Conservation (phyloP, 306 rosid species). For the Sphenostylis stenocarpa region DNA sequence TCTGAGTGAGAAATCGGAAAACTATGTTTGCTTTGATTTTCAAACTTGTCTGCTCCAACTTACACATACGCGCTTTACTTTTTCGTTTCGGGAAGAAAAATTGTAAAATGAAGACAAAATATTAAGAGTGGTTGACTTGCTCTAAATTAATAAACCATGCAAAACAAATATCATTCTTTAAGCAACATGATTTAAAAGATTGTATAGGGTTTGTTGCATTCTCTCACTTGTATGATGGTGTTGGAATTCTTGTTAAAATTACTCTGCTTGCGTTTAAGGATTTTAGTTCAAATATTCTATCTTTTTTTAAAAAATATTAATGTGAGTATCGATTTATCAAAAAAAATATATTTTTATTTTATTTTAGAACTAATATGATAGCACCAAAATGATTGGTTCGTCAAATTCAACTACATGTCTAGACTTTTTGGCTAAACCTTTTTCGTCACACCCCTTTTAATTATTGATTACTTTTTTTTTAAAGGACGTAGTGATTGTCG, state of each 20-base stretch:
- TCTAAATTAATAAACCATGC: neutral
- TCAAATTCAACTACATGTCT: neutral
- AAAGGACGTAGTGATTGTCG: neutral
- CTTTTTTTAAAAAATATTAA: too few relatives aligned
- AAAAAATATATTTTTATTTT: too few relatives aligned
- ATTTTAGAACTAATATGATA: neutral
- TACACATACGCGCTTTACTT: conserved; percentile 23
- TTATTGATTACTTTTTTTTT: neutral
- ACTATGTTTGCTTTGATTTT: neutral
- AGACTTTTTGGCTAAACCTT: neutral
- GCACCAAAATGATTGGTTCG: neutral
- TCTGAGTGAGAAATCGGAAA: neutral
- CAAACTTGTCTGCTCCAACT: conserved; percentile 38
- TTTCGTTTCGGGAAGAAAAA: neutral
- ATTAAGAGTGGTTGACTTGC: conserved; percentile 22
- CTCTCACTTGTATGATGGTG: too few relatives aligned
- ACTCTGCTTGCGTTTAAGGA: too few relatives aligned
- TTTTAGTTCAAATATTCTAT: too few relatives aligned
- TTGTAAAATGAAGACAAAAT: neutral
- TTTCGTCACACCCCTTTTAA: neutral
- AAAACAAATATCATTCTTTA: neutral
- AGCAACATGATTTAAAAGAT: too few relatives aligned
- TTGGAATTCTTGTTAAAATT: too few relatives aligned
- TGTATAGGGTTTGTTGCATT: too few relatives aligned
- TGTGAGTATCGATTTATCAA: neutral